phyloP scores from a whole-genome alignment of 2,329 filamentous ascomycete genomes.

The Colletotrichum brevisporum region DNA sequence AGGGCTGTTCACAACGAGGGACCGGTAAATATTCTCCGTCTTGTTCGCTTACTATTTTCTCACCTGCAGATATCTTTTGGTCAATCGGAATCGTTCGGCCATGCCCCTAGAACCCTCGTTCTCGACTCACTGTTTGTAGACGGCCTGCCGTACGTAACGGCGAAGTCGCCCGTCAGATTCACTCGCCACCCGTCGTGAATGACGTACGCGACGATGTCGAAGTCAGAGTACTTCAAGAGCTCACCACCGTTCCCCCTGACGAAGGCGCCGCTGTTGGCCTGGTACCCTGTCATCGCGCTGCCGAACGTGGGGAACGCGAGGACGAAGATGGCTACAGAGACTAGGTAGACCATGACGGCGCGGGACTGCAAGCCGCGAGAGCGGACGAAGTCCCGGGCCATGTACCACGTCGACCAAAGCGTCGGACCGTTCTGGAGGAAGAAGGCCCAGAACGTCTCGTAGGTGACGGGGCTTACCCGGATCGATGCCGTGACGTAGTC shows the following conservation, averaged over 20 bases:
- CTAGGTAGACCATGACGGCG: constrained; percentile 44
- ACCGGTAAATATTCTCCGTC: neutral
- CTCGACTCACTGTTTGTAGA: neutral
- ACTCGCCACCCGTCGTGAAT: constrained; percentile 45
- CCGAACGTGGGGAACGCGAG: constrained; percentile 47
- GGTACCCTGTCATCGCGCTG: constrained; percentile 49
- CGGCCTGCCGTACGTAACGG: constrained; percentile 13
- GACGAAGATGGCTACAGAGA: constrained; percentile 45
- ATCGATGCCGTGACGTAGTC: constrained; percentile 47
- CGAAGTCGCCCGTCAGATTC: constrained; percentile 37
- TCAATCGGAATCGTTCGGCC: neutral
- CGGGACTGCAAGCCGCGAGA: constrained; percentile 43
- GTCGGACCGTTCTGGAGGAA: constrained; percentile 44
- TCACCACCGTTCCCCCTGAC: constrained; percentile 40
- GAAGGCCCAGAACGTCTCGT: constrained; percentile 44
- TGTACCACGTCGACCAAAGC: constrained; percentile 39
- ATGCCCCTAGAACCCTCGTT: too few species aligned
- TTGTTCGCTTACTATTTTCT: neutral
- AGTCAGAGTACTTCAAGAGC: constrained; percentile 40
- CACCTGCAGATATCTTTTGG: too few species aligned
- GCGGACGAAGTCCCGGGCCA: constrained; percentile 42
- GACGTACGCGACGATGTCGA: constrained; percentile 42
- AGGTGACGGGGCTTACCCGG: constrained; percentile 45
- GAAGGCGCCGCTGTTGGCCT: constrained; percentile 43
- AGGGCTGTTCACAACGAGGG: neutral